Base-by-base conservation (phyloP, 2,329 filamentous ascomycete genomes). In the Pestalotiopsis fici region DNA sequence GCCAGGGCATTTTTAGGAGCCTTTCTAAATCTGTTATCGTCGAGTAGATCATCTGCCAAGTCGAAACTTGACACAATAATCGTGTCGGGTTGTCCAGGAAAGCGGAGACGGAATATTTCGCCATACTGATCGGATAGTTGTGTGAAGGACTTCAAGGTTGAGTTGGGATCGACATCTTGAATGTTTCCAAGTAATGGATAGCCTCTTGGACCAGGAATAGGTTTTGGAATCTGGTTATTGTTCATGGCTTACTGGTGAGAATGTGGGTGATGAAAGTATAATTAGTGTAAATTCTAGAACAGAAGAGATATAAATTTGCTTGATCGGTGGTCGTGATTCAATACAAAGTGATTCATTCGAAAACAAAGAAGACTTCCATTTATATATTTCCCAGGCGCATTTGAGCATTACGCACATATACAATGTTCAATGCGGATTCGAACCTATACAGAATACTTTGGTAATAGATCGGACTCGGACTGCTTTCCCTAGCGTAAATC, bases 1-100 rank as follows among this genome's bases (percentile, higher is more conserved):
- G 15, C 43, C 18, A 92, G 77, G 2, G 80, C 79, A 1, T 77
- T 81, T 3, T 79, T 77, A 9, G 90, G 76, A 0, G 79, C 77
- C 76, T 93, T 93, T 31, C 80, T 74, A 74, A 92, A 91, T n/a
- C 88, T 81, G 69, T 83, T 86, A 74, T 92, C 89, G 69, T 92
- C 83, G 71, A 87, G 91, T 9, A 85, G 72, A 70, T 92, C 90
- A 66, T 90, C 85, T 35, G 91, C 80, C 0, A 92, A 79, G 35
- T 83, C 83, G 15, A 85, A 82, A 31, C 80, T 86, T 55, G 81
- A 83, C 11, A 55, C 27, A 18, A 64, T 23, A n/a, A 64, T 31
- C 12, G 27, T 43, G 12, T 35, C 23, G 27, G 11, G 37, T 9
- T 35, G n/a, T 28, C 62, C 62, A n/a, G 65, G 59, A 23, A 68